Percentiles rank a stretch among this genome's conserved stretches.
phyloP scores from a whole-genome alignment of 2,329 filamentous ascomycete genomes.

The Epichloe aotearoae region DNA sequence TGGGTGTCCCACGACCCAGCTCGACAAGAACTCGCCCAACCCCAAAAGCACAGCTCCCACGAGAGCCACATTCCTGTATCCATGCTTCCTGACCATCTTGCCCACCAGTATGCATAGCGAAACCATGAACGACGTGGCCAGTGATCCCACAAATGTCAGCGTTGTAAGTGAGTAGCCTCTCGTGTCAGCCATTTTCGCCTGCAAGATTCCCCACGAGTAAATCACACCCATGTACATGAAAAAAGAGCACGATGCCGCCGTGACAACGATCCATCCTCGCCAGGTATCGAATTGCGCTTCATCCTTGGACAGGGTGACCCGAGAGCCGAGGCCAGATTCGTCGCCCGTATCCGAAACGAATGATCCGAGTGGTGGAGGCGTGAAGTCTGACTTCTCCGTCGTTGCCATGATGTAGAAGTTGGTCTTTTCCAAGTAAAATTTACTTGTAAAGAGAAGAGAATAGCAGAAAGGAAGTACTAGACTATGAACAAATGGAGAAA shows the following conservation, averaged over 20 bases:
- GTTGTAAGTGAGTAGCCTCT: conserved; percentile 12
- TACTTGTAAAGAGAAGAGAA: too few relatives aligned
- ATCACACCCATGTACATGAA: conserved; percentile 18
- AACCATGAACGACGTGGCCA: conserved; percentile 16
- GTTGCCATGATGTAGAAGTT: neutral
- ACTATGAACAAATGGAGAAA: too few relatives aligned
- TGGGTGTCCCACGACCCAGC: conserved; percentile 12
- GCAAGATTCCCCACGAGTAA: conserved; percentile 17
- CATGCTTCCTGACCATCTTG: conserved; percentile 11
- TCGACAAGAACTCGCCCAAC: conserved; percentile 15
- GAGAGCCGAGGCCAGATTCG: neutral
- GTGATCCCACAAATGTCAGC: conserved; percentile 16
- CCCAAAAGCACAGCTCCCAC: conserved; percentile 13
- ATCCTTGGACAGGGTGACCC: conserved; percentile 12
- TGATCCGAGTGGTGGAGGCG: neutral
- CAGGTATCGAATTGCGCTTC: conserved; percentile 11
- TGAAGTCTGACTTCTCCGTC: neutral
- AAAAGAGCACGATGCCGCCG: conserved; percentile 12
- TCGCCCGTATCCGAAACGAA: neutral
- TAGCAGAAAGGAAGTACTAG: too few relatives aligned
- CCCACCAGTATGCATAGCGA: conserved; percentile 15
- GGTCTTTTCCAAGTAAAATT: too few relatives aligned
- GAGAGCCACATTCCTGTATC: conserved; percentile 12
- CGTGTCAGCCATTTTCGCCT: conserved; percentile 12
- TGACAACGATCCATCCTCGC: conserved; percentile 14